phyloP scores from a whole-genome alignment of 2,329 filamentous ascomycete species.

The Neospermospora avenae region DNA sequence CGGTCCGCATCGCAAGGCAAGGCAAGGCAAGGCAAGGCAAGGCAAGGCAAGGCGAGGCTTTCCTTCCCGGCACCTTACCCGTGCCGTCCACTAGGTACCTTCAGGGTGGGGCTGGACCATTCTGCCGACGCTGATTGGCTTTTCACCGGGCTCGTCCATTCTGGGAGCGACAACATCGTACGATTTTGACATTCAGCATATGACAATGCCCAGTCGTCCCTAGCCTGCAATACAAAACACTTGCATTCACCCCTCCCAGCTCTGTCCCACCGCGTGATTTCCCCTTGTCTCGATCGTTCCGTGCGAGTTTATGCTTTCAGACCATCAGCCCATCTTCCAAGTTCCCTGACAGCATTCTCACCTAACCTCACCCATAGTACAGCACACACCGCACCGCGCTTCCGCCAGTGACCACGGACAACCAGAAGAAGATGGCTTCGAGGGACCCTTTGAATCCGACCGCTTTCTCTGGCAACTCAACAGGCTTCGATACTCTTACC shows the following conservation, averaged over 20 bases:
- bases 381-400: not conserved
- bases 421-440: conserved; percentile 20
- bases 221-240: conserved; percentile 9
- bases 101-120: not conserved
- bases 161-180: conserved; percentile 4
- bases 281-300: conserved; percentile 9
- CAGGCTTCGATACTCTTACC: conserved; percentile 23
- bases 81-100: not conserved
- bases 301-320: conserved; percentile 1
- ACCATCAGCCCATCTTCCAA: conserved; percentile 8
- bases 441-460: conserved; percentile 27
- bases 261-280: conserved; percentile 10
- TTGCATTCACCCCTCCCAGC: not conserved
- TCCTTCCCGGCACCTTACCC: not conserved
- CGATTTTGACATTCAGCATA: conserved; percentile 2
- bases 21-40: no score
- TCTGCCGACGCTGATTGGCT: not conserved
- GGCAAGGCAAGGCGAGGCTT: not conserved
- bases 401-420: not conserved
- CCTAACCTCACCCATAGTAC: not conserved
- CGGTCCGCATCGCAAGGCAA: no score
- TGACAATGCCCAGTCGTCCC: conserved; percentile 5
- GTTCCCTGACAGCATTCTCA: not conserved
- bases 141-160: not conserved
- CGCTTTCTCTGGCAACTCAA: conserved; percentile 26